These are phyloP conservation scores for Linaria vulgaris DNA, from an alignment of 257 asterid species.

Conservation along the genomic window DNA sequence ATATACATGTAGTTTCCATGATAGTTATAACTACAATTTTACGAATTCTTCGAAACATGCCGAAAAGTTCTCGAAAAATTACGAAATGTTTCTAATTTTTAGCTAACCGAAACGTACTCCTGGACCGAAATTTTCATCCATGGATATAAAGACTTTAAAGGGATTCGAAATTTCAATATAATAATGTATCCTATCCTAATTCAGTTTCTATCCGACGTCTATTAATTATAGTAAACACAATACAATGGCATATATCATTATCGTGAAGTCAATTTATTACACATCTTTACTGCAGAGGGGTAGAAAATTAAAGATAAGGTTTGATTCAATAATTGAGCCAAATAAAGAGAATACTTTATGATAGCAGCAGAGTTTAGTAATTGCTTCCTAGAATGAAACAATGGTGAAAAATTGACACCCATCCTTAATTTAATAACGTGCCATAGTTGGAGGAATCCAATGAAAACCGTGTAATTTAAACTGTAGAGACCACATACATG, in stretches of 20 bases:
- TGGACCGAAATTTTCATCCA: no score
- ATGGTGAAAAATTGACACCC: conserved; percentile 22
- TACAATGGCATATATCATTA: conserved; percentile 16
- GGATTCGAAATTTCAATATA: no score
- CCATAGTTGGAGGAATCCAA: conserved; percentile 30
- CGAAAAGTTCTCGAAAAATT: no score
- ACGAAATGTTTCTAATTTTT: no score
- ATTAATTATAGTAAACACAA: conserved; percentile 19
- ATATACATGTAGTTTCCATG: no score
- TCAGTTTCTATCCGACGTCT: no score
- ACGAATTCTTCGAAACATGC: no score
- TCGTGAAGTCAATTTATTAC: conserved; percentile 26
- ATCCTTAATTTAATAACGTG: conserved; percentile 8
- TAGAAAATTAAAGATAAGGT: conserved; percentile 19
- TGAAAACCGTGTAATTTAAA: conserved; percentile 1
- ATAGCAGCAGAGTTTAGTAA: conserved; percentile 23
- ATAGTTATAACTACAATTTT: no score
- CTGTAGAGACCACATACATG: not conserved
- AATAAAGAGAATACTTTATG: not conserved
- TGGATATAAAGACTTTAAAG: no score
- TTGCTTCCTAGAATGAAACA: conserved; percentile 44
- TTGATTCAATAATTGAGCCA: conserved; percentile 28
- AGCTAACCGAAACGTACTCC: no score
- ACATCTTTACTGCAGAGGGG: conserved; percentile 21
- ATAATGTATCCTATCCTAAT: no score